Evolutionary conservation across 2,329 filamentous ascomycete species (phyloP).

Genomic region (Cladosporium austrohemisphaericum): DNA sequence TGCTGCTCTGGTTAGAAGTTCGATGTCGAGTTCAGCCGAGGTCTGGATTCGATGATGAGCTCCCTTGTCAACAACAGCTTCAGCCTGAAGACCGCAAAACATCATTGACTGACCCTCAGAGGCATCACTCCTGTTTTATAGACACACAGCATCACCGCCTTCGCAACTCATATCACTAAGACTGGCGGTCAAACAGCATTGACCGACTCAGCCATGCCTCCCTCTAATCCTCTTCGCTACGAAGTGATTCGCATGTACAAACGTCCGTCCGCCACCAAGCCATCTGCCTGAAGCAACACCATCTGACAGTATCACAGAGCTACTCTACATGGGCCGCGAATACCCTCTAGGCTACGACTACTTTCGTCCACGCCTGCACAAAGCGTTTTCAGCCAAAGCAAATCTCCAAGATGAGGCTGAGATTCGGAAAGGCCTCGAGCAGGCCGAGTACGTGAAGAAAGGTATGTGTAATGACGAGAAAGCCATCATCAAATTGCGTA

Average conservation of each 20-base stretch:
- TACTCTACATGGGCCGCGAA: conserved; percentile 77
- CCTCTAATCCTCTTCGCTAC: conserved; percentile 52
- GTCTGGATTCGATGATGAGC: not conserved
- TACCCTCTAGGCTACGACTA: conserved; percentile 84
- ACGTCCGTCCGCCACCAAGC: conserved; percentile 48
- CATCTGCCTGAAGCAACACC: not conserved
- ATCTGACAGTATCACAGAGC: conserved; percentile 53
- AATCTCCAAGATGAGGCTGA: conserved; percentile 66
- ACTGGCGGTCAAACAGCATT: no score
- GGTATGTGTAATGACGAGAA: no score
- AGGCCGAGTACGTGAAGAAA: conserved; percentile 88
- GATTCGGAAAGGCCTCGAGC: conserved; percentile 70
- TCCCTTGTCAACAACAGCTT: not conserved
- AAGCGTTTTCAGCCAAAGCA: conserved; percentile 76
- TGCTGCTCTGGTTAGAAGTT: not conserved
- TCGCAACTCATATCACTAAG: no score
- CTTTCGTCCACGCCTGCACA: conserved; percentile 76
- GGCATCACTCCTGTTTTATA: no score
- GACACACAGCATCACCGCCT: no score
- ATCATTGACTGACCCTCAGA: no score
- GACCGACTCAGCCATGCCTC: not conserved
- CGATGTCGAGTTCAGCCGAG: no score
- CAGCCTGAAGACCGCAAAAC: no score
- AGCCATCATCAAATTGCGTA: no score
- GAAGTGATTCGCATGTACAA: conserved; percentile 88